phyloP scores from a whole-genome alignment of 768 basidiomycete genomes.

The Russula earlei region DNA sequence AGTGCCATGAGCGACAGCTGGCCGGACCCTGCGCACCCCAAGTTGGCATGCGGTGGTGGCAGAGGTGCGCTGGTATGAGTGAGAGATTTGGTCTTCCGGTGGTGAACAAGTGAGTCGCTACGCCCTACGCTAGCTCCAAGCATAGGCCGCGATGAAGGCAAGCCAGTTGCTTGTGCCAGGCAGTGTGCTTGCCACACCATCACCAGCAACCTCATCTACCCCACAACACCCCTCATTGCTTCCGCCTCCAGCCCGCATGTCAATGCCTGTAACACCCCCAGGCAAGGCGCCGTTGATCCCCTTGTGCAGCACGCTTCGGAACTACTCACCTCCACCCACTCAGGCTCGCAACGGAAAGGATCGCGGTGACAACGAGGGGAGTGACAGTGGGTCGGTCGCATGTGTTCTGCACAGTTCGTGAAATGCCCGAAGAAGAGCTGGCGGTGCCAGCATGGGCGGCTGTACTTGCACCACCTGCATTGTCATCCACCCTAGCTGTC shows the following conservation, averaged over 20 bases:
- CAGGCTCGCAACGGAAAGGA: not conserved
- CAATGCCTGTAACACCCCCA: not conserved
- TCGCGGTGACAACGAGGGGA: constrained; percentile 19
- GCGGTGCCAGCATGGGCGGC: constrained; percentile 22
- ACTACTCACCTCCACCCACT: constrained; percentile 20
- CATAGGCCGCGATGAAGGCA: not conserved
- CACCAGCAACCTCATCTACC: too few relatives aligned
- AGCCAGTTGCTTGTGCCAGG: not conserved
- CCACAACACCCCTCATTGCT: not conserved
- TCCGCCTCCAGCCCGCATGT: not conserved
- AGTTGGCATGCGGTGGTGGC: too few relatives aligned
- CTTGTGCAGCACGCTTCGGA: constrained; percentile 53
- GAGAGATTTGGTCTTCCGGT: not conserved
- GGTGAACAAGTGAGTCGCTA: not conserved
- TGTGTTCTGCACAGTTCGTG: constrained; percentile 62
- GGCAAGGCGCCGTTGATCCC: constrained; percentile 31
- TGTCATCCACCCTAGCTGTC: constrained; percentile 2
- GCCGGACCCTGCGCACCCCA: constrained; percentile 28
- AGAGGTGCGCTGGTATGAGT: not conserved
- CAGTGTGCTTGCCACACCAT: too few relatives aligned
- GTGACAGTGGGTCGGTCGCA: constrained; percentile 42
- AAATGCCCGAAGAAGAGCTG: constrained; percentile 43
- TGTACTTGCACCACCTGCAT: not conserved
- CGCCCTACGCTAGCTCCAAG: not conserved
- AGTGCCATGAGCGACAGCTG: constrained; percentile 47